Evolutionary conservation across 768 basidiomycete genomes (phyloP), one percentile per base, ranked within the genome.

Genomic region (Boletus vermiculosoides): DNA sequence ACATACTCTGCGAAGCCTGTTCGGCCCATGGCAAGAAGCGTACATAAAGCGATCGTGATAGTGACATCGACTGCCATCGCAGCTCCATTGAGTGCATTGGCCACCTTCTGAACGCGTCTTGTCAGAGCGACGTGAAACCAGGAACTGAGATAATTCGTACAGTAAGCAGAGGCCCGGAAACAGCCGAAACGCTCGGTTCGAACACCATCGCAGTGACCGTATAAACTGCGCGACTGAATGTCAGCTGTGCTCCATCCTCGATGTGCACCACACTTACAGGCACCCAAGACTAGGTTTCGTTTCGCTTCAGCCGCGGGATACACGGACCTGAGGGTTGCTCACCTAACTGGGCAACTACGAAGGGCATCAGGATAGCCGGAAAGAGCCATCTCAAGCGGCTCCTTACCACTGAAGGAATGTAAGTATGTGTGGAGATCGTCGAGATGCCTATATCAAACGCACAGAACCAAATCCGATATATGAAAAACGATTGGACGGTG

Each of bases 401-500:
- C 45, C 11, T 61, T 20, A n/a, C 55, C 55, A 63, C 64, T 67
- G 25, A 50, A 28, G 7, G 4, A 5, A 50, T 16, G 34, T 36
- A 36, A 7, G 7, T 22, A 18, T 61, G 25, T 54, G 42, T 34
- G 15, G 16, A 33, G 16, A 15, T 44, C 37, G 7, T 16, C 46
- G 47, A 57, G 58, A 50, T 6, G 36, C 9, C 2, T 3, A 34
- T 46, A 34, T 46, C 33, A 23, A 39, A 67, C 66, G 23, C 55
- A 64, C 66, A 33, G 16, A 11, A 56, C 67, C 63, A 68, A 40
- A 69, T 62, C 15, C 65, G 62, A 54, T 56, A 67, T 55, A 66
- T 66, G 62, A 69, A 68, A 54, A 62, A 67, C 22, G 62, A 62
- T 42, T 67, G 64, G 31, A 66, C 62, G 7, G 67, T 46, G 44